These are phyloP conservation scores for Fraxinus excelsior DNA, from an alignment of 257 asterid species.

Conservation along the genomic window DNA sequence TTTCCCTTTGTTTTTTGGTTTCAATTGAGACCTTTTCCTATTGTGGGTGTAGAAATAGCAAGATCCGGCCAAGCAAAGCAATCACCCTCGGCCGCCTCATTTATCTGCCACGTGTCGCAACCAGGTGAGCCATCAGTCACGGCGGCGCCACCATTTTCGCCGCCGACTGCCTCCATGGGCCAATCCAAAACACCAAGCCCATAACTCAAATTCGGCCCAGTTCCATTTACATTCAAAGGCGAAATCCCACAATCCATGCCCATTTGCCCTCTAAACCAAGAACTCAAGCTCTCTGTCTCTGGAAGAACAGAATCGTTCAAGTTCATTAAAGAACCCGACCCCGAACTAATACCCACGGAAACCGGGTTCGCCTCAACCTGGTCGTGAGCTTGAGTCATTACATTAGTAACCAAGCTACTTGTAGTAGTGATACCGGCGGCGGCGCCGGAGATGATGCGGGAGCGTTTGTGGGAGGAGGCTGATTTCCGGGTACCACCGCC, in stretches of 20 bases:
- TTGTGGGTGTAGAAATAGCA: constrained; percentile 46
- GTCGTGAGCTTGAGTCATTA: background rate
- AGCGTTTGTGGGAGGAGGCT: constrained; percentile 40
- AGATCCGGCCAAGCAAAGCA: constrained; percentile 59
- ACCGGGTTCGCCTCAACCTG: background rate
- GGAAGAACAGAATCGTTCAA: constrained; percentile 18
- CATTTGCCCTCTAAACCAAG: constrained; percentile 7
- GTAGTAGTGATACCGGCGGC: background rate
- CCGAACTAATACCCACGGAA: background rate
- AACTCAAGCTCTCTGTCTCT: background rate
- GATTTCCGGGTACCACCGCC: constrained; percentile 59
- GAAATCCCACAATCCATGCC: constrained; percentile 27
- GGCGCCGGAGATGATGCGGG: constrained; percentile 24
- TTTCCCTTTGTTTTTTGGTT: background rate
- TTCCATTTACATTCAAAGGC: constrained; percentile 33
- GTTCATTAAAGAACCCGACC: constrained; percentile 21
- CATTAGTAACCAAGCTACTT: background rate
- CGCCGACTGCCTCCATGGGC: constrained; percentile 36
- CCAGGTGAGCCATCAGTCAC: background rate
- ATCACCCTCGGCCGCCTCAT: constrained; percentile 38
- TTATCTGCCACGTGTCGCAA: constrained; percentile 46
- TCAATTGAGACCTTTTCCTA: constrained; percentile 48
- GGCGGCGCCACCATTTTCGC: background rate
- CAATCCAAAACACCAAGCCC: constrained; percentile 49
- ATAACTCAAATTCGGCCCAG: constrained; percentile 35